Evolutionary conservation across 2,329 filamentous ascomycete genomes (phyloP), one percentile per base, ranked within the genome.

Genomic region (Epichloe typhina): DNA sequence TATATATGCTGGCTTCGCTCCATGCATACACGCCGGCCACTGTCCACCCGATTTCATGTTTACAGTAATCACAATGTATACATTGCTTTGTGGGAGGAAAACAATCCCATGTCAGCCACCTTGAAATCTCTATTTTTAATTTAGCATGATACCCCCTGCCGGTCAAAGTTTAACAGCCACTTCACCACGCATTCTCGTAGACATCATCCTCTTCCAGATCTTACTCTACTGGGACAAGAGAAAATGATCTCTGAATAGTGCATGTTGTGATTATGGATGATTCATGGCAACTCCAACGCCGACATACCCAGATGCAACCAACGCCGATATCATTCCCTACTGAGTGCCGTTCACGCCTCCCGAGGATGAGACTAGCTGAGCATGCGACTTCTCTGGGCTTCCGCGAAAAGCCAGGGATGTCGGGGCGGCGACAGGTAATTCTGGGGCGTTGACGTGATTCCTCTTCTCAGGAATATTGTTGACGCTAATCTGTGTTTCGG

Each of bases 371-470:
- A 53, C 58, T 8, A 62, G 59, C 36, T 67, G 57, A 45, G 61
- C 59, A 49, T 69, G 66, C 47, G 68, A 59, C 66, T 82, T 82
- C 60, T 82, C 80, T 23, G 79, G 79, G 59, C 79, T 82, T 56
- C 76, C 75, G 59, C 79, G 75, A 67, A 79, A 78, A 58, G 79
- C 77, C 58, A 83, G 64, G 33, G 75, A 66, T 13, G 72, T 74
- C 26, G 70, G 61, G 47, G 67, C 62, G 37, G 66, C 62, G 7
- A 63, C 55, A 9, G 60, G 59, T 12, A 65, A 58, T 4, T 65
- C 67, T 19, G 61, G 58, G 13, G 39, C 19, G 4, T 38, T 35
- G 33, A 39, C 33, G 3, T n/a, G 17, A 37, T 43, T 26, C 21
- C 33, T 26, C 39, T 42, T 38, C 17, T 47, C 9, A 62, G 61